Evolutionary conservation across 805 yeast species (phyloP).

Genomic region (Isabelozyma gotoi): DNA sequence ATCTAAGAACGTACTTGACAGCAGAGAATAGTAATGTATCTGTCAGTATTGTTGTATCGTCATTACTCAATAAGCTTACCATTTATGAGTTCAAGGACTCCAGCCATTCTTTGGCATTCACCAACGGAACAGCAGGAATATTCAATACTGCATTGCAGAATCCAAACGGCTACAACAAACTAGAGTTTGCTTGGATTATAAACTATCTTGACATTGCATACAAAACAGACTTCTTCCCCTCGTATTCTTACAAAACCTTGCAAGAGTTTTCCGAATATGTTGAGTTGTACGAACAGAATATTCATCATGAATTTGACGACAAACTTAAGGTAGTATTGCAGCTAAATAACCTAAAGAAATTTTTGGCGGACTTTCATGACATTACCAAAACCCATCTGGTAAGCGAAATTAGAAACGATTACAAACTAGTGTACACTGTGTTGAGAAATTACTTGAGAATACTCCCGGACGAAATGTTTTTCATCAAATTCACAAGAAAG

Average conservation of each 20-base stretch:
- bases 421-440: slow-evolving; percentile 2
- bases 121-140: slow-evolving; percentile 19
- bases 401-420: slow-evolving; percentile 2
- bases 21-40: slow-evolving; percentile 9
- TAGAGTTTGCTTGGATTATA: slow-evolving; percentile 10
- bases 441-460: not conserved
- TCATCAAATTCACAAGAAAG: not conserved
- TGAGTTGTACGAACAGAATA: not conserved
- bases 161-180: not conserved
- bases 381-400: slow-evolving; percentile 2
- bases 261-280: slow-evolving; percentile 10
- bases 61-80: slow-evolving; percentile 18
- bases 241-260: slow-evolving; percentile 11
- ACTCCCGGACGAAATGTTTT: not conserved
- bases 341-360: not conserved
- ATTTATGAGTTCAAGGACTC: slow-evolving; percentile 18
- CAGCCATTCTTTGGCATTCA: slow-evolving; percentile 15
- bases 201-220: slow-evolving; percentile 16
- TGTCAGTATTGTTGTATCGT: slow-evolving; percentile 16
- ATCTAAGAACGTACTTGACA: slow-evolving; percentile 2
- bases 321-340: not conserved
- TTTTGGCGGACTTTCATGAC: slow-evolving; percentile 4
- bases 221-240: slow-evolving; percentile 13
- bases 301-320: not conserved
- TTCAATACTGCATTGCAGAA: slow-evolving; percentile 7